Evolutionary conservation across 139 green algal genomes (phyloP), one percentile per base, ranked within the genome.

Genomic region (Tetradesmus lagerheimii): DNA sequence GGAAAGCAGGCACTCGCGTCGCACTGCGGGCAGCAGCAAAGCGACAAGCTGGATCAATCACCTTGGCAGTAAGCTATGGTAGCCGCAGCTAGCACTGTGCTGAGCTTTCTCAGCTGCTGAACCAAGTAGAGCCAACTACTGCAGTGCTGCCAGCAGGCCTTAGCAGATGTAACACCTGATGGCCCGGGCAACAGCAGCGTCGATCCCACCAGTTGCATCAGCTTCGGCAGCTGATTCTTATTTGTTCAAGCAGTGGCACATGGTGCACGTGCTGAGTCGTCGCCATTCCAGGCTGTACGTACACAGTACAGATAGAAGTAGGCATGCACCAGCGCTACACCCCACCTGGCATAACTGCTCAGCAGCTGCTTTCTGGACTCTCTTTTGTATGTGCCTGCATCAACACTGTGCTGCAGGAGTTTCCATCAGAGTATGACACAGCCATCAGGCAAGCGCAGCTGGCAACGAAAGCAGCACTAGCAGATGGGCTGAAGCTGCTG

Each of bases 371-470:
- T n/a, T n/a, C n/a, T n/a, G n/a, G n/a, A n/a, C n/a, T n/a, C n/a
- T n/a, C n/a, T n/a, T n/a, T n/a, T n/a, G n/a, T n/a, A n/a, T n/a
- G n/a, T n/a, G n/a, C 16, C 25, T 35, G 35, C 77, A 50, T 11
- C 35, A 39, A n/a, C 77, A 83, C 76, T 34, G 12, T 12, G 76
- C 20, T 77, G 86, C 47, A 85, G 76, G 86, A 31, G 6, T 91
- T 96, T 88, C 92, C 95, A 45, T 34, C 29, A 29, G 84, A 93
- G 45, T 96, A 94, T 82, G 89, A 90, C 37, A 82, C 92, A n/a
- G 92, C 92, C 3, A 91, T 97, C 35, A 76, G 84, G 3, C 93
- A 95, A 67, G 93, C 93, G 41, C 95, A 95, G 86, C 57, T 89
- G 35, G 93, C 93, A 0, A 94, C 86, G 1, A 88, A 92, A 45